These are phyloP conservation scores for Saksenaea vasiformis DNA, from an alignment of 371 early-diverging fungal genomes.

Conservation along the genomic window DNA sequence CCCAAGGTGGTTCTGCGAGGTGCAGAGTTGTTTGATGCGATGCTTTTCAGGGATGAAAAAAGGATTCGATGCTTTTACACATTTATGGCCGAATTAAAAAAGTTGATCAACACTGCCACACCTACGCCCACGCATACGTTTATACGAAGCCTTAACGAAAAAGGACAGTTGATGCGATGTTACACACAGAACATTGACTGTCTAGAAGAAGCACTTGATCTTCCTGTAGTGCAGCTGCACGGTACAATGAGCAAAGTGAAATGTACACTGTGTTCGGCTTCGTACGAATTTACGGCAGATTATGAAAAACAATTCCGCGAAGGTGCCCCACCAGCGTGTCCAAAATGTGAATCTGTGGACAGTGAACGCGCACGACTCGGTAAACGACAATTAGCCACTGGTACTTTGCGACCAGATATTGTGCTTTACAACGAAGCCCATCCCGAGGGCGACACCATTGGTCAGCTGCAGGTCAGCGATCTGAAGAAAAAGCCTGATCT, in stretches of 20 bases:
- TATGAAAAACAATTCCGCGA: conserved; percentile 58
- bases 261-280: conserved; percentile 80
- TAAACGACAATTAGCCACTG: conserved; percentile 77
- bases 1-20: conserved; percentile 82
- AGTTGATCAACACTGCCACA: conserved; percentile 66
- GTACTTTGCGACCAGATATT: conserved; percentile 93
- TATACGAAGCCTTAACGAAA: conserved; percentile 71
- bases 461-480: conserved; percentile 66
- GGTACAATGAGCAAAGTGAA: conserved; percentile 85
- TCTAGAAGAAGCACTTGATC: conserved; percentile 75
- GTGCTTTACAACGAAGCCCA: conserved; percentile 98
- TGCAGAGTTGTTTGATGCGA: conserved; percentile 95
- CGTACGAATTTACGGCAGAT: conserved; percentile 59
- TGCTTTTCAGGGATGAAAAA: conserved; percentile 75
- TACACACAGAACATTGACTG: conserved; percentile 99
- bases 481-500: conserved; percentile 80
- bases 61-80: conserved; percentile 86
- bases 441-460: conserved; percentile 86
- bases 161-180: conserved; percentile 79
- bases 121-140: conserved; percentile 91
- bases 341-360: conserved; percentile 67
- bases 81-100: conserved; percentile 94
- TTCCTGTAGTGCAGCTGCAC: conserved; percentile 88
- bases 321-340: conserved; percentile 80
- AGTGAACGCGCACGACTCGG: conserved; percentile 65